Percentiles rank a stretch among this genome's conserved stretches.
phyloP scores from a whole-genome alignment of 495 filamentous ascomycete genomes.

The Penicillium malachiteum region DNA sequence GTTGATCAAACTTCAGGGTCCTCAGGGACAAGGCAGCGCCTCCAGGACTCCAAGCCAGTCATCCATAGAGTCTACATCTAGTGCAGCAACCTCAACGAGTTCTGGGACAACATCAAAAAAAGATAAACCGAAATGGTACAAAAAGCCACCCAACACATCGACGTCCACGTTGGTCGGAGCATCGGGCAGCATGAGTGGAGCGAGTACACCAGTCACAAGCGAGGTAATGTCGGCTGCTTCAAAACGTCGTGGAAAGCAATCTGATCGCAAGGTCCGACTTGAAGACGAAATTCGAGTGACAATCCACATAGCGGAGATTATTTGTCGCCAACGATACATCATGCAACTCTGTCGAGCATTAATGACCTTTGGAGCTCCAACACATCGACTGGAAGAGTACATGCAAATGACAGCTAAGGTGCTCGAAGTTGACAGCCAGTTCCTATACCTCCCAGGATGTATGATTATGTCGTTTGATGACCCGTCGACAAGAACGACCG shows the following conservation, averaged over 20 bases:
- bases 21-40: slow-evolving; percentile 4
- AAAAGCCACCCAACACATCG: slow-evolving; percentile 29
- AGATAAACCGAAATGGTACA: slow-evolving; percentile 37
- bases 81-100: slow-evolving; percentile 2
- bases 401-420: slow-evolving; percentile 85
- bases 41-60: slow-evolving; percentile 17
- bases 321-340: slow-evolving; percentile 79
- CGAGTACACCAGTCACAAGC: slow-evolving; percentile 31
- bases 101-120: slow-evolving; percentile 24
- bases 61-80: slow-evolving; percentile 6
- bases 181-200: slow-evolving; percentile 21
- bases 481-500: slow-evolving; percentile 78
- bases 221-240: slow-evolving; percentile 31
- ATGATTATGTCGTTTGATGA: slow-evolving; percentile 96
- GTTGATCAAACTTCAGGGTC: slow-evolving; percentile 29
- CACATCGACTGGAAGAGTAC: slow-evolving; percentile 74
- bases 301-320: slow-evolving; percentile 77
- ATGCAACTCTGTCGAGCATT: slow-evolving; percentile 78
- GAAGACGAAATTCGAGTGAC: slow-evolving; percentile 73
- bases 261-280: slow-evolving; percentile 20
- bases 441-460: slow-evolving; percentile 83
- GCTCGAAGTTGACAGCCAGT: slow-evolving; percentile 83
- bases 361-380: slow-evolving; percentile 77
- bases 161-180: slow-evolving; percentile 26
- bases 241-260: slow-evolving; percentile 28